Evolutionary conservation across 2,329 filamentous ascomycete species (phyloP), one percentile per base, ranked within the genome.

Genomic region (Torrubiellomyces zombiae): DNA sequence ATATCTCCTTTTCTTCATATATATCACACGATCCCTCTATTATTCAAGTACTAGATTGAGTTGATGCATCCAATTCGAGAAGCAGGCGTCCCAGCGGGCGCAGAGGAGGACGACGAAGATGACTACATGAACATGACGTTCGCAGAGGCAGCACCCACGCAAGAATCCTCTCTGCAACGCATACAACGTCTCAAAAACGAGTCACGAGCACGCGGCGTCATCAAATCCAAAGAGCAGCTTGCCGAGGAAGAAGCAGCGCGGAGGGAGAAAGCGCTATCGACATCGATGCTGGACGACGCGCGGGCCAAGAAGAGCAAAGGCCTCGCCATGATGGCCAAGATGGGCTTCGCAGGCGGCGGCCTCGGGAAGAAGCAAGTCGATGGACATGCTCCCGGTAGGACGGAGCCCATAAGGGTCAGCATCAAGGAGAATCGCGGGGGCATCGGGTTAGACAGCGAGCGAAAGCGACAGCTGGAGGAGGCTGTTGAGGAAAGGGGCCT

Each of bases 51-150:
- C n/a, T n/a, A n/a, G n/a, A n/a, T n/a, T n/a, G n/a, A n/a, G n/a
- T n/a, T n/a, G n/a, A n/a, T n/a, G n/a, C n/a, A n/a, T n/a, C n/a
- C n/a, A n/a, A n/a, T n/a, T n/a, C n/a, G n/a, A n/a, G n/a, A n/a
- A n/a, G n/a, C n/a, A n/a, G n/a, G n/a, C n/a, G n/a, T n/a, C n/a
- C n/a, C n/a, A n/a, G 26, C 26, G 10, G 31, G 32, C 20, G 27
- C 35, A 7, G 38, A 8, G 9, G 60, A 62, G 3, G 78, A 81
- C 6, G 80, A 83, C 12, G 80, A 83, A 34, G 83, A 94, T 35
- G 89, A 98, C 51, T 95, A 98, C 60, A 91, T 98, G 78, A 82
- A 75, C 39, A 95, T 98, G 86, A 63, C 74, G 9, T 85, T 98
- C 45, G 63, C 68, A 11, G 79, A 92, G 15, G 44, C 64, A 53